These are phyloP conservation scores for Komagataella pastoris DNA, from an alignment of 805 yeast genomes.

Conservation along the genomic window DNA sequence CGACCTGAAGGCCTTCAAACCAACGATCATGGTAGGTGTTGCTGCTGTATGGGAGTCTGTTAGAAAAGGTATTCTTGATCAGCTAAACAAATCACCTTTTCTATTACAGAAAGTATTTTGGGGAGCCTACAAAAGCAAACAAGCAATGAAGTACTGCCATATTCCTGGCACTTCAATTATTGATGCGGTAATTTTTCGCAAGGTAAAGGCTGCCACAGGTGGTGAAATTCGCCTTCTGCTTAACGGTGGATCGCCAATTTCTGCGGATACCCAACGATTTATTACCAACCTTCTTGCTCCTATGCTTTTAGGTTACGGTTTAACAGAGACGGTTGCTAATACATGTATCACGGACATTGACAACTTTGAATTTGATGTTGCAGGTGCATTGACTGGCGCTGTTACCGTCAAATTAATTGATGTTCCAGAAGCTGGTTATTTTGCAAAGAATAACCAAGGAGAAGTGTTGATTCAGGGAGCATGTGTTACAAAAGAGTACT, in stretches of 20 bases:
- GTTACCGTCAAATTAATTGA: slow-evolving; percentile 83
- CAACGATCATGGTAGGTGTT: slow-evolving; percentile 95
- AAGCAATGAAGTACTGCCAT: slow-evolving; percentile 43
- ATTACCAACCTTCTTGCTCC: slow-evolving; percentile 68
- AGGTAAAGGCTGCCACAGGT: slow-evolving; percentile 89
- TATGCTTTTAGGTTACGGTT: slow-evolving; percentile 88
- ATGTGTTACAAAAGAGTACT: slow-evolving; percentile 66
- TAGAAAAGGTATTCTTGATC: slow-evolving; percentile 78
- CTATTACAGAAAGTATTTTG: slow-evolving; percentile 74
- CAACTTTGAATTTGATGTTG: slow-evolving; percentile 58
- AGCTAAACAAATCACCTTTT: slow-evolving; percentile 54
- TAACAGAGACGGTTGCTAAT: slow-evolving; percentile 93
- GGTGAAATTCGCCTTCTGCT: slow-evolving; percentile 63
- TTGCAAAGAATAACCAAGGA: slow-evolving; percentile 85
- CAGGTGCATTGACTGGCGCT: slow-evolving; percentile 75
- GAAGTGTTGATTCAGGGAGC: slow-evolving; percentile 75
- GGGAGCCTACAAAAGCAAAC: slow-evolving; percentile 71
- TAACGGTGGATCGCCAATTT: slow-evolving; percentile 91
- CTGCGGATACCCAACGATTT: slow-evolving; percentile 71
- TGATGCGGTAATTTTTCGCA: slow-evolving; percentile 70
- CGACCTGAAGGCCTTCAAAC: slow-evolving; percentile 77
- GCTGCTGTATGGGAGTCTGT: slow-evolving; percentile 98
- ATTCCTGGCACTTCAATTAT: slow-evolving; percentile 64
- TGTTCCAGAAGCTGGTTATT: slow-evolving; percentile 84
- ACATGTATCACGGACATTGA: slow-evolving; percentile 54